Evolutionary conservation across 257 asterid species (phyloP), one percentile per base, ranked within the genome.

Genomic region (Hygrophila difformis): DNA sequence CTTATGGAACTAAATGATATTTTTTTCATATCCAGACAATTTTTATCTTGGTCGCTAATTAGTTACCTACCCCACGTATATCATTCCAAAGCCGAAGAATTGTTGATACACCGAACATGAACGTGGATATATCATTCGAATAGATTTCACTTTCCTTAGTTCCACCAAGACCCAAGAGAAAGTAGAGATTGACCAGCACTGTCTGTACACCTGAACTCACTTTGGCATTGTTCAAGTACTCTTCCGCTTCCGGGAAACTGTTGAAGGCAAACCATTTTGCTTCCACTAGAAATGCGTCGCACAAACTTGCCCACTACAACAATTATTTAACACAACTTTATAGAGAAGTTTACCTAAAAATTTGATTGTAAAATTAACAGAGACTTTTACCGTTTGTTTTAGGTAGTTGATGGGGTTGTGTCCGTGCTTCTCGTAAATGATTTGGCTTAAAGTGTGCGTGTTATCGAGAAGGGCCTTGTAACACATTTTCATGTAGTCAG

Each of bases 261-360:
- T 49, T 40, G 1, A 55, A 51, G 28, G 53, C 66, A 1, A 69
- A 65, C 77, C 81, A 73, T 36, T 60, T 44, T 1, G 62, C 62
- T 60, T 74, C 77, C 56, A 64, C 66, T 13, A 83, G 67, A 57
- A 71, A 83, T 21, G 84, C 79, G 9, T 53, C 46, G 66, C 84
- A 79, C 55, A 79, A 48, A 37, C 19, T 60, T 29, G 16, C 77
- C 94, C 91, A 79, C 86, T 78, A 60, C 42, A 29, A 8, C 31
- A 26, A 26, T 26, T 0, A 26, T 3, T 26, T 5, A 26, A 5
- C 31, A 26, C 31, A 26, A 3, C 8, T 3, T 3, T 26, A 26
- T 26, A 8, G 8, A 3, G 8, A 26, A 26, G 8, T 26, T 5
- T 26, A 26, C 31, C 8, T 26, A 3, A 3, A 8, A 26, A 26